Conservation (phyloP, 176 grass and related monocot species). For the Oryza punctata region DNA sequence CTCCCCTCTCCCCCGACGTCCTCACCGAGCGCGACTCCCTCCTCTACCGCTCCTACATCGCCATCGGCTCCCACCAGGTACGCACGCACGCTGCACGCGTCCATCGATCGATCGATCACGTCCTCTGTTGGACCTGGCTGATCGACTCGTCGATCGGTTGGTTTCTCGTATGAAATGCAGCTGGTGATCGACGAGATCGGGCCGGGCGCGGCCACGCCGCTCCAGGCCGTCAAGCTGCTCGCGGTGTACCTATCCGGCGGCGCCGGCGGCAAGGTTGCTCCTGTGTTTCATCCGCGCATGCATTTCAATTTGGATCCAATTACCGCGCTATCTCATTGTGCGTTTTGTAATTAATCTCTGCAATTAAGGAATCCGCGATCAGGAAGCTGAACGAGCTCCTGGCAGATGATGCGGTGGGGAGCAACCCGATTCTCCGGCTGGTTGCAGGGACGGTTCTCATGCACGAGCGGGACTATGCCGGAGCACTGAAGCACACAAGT, state of each 20-base stretch:
- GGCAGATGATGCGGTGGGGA: slow-evolving; percentile 57
- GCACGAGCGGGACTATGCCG: slow-evolving; percentile 59
- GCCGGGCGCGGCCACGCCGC: slow-evolving; percentile 60
- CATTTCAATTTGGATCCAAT: neutral
- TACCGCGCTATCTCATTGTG: neutral
- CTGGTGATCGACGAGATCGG: slow-evolving; percentile 79
- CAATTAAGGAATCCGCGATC: slow-evolving; percentile 53
- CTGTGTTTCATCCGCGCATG: neutral
- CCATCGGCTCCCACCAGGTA: slow-evolving; percentile 76
- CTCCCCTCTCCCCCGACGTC: slow-evolving; percentile 52
- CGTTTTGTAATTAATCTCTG: neutral
- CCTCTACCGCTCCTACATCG: slow-evolving; percentile 86
- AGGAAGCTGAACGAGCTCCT: slow-evolving; percentile 56
- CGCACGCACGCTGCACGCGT: neutral
- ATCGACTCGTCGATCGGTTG: neutral
- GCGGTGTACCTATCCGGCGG: slow-evolving; percentile 57
- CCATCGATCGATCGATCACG: too few species aligned
- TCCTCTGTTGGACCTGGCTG: neutral
- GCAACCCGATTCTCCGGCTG: slow-evolving; percentile 49
- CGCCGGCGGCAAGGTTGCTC: slow-evolving; percentile 50
- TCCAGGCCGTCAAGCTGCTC: slow-evolving; percentile 82
- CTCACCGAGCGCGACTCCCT: slow-evolving; percentile 67
- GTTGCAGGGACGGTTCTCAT: slow-evolving; percentile 65
- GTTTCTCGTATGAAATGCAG: slow-evolving; percentile 36
- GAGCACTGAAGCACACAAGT: slow-evolving; percentile 73